Evolutionary conservation across 2,329 filamentous ascomycete species (phyloP), one percentile per base, ranked within the genome.

Genomic region (Myriangium duriaei): DNA sequence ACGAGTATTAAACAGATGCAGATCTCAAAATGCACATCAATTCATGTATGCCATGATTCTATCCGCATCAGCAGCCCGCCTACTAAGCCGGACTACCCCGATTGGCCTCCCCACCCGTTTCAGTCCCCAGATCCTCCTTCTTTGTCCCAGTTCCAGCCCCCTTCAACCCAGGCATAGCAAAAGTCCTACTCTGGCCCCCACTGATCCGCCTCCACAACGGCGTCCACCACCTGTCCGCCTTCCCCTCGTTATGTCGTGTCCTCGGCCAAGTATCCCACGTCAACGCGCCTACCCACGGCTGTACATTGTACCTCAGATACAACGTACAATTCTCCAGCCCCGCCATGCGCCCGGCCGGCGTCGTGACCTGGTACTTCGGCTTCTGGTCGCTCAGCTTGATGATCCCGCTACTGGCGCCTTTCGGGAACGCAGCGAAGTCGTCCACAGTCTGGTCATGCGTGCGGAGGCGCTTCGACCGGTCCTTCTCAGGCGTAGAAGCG

Each of bases 321-420:
- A 98, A 66, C 18, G 74, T 78, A 40, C 88, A 84, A 56, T 91
- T 77, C 35, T 71, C 65, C 34, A 76, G 68, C 52, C 80, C 71
- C 32, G 83, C 81, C 47, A 96, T 70, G 58, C 77, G 78, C 44
- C 87, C 82, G 9, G 72, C 73, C 9, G 88, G 82, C 58, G 95
- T 86, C 4, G 87, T 93, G 62, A 98, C 91, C 57, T 94, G 86
- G 68, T 98, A 98, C 62, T 98, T 98, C 2, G 87, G 82, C 55
- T 79, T 81, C 59, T 94, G 84, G 59, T 87, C 87, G 55, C 77
- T 76, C 47, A 96, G 70, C 41, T 74, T 71, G 28, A 96, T 63
- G 37, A 81, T 71, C 18, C 87, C 88, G 4, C 79, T 77, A 42
- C 41, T 35, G 5, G 37, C 39, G 32, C 49, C 47, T 4, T 49